These are phyloP conservation scores for Lagenaria siceraria DNA, from an alignment of 306 rosid genomes.

Conservation along the genomic window DNA sequence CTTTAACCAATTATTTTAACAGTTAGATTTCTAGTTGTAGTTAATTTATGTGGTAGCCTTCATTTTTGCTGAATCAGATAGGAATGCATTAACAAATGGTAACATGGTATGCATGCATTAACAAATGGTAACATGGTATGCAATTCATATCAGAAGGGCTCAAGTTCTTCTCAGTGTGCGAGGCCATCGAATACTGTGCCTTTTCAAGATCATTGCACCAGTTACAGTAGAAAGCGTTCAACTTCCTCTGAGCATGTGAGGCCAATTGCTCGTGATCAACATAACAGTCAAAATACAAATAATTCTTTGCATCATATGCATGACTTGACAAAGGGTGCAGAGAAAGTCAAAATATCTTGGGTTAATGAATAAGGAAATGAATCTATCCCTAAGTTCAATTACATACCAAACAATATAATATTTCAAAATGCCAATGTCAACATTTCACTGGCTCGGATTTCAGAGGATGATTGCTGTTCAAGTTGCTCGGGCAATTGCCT, in stretches of 20 bases:
- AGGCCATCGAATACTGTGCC: not conserved
- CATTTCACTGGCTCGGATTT: constrained; percentile 74
- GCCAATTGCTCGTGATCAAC: constrained; percentile 3
- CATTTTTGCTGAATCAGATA: not conserved
- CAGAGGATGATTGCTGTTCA: constrained; percentile 69
- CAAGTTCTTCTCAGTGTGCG: constrained; percentile 2
- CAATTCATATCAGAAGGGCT: not conserved
- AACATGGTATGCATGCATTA: not conserved
- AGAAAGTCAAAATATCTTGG: constrained; percentile 52
- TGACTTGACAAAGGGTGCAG: constrained; percentile 74
- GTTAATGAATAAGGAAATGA: constrained; percentile 41
- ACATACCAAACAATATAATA: constrained; percentile 49
- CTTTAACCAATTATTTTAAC: not conserved
- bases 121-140: not conserved
- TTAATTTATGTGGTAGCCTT: not conserved
- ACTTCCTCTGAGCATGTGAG: constrained; percentile 12
- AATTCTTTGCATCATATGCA: constrained; percentile 3
- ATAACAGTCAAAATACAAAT: constrained; percentile 15
- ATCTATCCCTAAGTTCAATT: constrained; percentile 55
- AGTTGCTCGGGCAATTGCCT: constrained; percentile 69
- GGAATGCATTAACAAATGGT: not conserved
- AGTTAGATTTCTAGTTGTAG: not conserved
- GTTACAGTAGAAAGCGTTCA: constrained; percentile 5
- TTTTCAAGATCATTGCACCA: constrained; percentile 3
- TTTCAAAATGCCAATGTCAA: constrained; percentile 64